A percentile compares a stretch with the other conserved stretches of the same genome.
These are phyloP conservation scores for Leccinum disarticulatum DNA, from an alignment of 768 basidiomycete species.

Conservation along the genomic window DNA sequence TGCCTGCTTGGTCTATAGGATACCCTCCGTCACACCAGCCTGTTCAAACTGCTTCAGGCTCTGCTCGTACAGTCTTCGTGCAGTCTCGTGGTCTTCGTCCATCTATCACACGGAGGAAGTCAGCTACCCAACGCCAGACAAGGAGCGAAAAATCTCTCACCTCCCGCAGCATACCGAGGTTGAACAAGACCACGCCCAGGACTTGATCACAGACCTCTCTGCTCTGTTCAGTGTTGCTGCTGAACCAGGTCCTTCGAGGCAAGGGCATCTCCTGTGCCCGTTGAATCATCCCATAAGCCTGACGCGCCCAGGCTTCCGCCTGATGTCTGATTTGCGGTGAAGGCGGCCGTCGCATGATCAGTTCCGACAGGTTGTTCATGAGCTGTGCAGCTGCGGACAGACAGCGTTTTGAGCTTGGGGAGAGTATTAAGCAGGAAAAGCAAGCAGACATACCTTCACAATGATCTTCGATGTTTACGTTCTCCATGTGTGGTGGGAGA, in stretches of 20 bases:
- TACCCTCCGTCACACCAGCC: conserved; percentile 35
- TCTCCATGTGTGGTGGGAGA: conserved; percentile 40
- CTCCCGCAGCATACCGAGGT: conserved; percentile 57
- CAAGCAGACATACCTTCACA: conserved; percentile 52
- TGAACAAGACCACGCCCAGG: conserved; percentile 58
- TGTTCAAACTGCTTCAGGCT: conserved; percentile 33
- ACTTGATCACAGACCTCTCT: conserved; percentile 51
- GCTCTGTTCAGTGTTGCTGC: conserved; percentile 23
- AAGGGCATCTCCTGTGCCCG: conserved; percentile 20
- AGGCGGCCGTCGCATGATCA: conserved; percentile 38
- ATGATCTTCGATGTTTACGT: conserved; percentile 43
- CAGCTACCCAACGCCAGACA: neutral
- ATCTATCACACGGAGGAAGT: conserved; percentile 26
- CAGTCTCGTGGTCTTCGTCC: conserved; percentile 29
- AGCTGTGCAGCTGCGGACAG: conserved; percentile 41
- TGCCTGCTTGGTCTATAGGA: conserved; percentile 36
- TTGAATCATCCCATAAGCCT: conserved; percentile 41
- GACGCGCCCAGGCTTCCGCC: conserved; percentile 64
- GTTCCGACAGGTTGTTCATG: conserved; percentile 49
- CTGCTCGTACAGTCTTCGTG: conserved; percentile 31
- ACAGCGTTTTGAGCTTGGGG: neutral
- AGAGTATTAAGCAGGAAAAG: neutral
- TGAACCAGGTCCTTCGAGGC: conserved; percentile 22
- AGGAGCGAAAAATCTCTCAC: conserved; percentile 10
- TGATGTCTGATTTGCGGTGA: conserved; percentile 37